Conservation (phyloP, 148 eudicot species). For the Rhododendron molle region DNA sequence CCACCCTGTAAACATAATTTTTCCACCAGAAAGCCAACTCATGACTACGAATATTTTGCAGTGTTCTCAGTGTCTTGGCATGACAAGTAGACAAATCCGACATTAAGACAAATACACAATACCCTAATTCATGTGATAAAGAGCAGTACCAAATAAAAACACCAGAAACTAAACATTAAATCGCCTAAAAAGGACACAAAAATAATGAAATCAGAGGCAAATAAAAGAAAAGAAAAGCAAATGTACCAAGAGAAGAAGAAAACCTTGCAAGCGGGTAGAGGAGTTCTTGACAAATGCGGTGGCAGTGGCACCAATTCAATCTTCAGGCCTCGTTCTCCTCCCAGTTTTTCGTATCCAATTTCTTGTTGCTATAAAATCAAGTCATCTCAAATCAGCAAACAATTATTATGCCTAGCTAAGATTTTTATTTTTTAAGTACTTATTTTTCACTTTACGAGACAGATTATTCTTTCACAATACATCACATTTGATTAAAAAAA, state of each 20-base stretch:
- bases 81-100: not conserved
- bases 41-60: not conserved
- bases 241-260: slow-evolving; percentile 13
- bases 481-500: too few species aligned
- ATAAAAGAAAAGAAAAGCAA: not conserved
- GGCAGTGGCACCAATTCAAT: slow-evolving; percentile 30
- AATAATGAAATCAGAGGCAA: not conserved
- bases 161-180: not conserved
- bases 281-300: slow-evolving; percentile 46
- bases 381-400: not conserved
- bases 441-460: too few species aligned
- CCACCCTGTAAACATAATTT: not conserved
- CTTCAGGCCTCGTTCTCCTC: slow-evolving; percentile 44
- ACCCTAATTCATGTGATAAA: not conserved
- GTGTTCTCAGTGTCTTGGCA: not conserved
- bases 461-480: too few species aligned
- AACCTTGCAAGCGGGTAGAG: slow-evolving; percentile 62
- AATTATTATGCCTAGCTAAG: too few species aligned
- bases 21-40: not conserved
- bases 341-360: slow-evolving; percentile 24
- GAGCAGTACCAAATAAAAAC: not conserved
- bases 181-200: not conserved
- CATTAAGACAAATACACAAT: too few species aligned
- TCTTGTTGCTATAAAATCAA: slow-evolving; percentile 47
- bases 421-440: too few species aligned